These are phyloP conservation scores for Heliosperma pusillum DNA, from an alignment of 148 eudicot species.

Conservation along the genomic window DNA sequence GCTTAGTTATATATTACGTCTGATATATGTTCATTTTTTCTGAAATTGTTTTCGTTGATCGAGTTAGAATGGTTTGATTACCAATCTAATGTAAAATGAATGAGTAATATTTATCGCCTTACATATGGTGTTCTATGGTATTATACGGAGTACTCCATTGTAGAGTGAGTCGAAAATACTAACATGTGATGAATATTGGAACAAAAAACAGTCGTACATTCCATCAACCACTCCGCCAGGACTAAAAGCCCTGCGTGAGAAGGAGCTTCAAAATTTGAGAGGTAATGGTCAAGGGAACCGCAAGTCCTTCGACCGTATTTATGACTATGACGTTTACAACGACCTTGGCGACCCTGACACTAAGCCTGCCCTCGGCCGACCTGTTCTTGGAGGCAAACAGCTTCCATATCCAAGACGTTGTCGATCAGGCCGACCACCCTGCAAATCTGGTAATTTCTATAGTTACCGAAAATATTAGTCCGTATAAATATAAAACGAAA, in stretches of 20 bases:
- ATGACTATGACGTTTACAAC: slow-evolving; percentile 2
- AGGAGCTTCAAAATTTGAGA: slow-evolving; percentile 1
- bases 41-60: too few relatives aligned
- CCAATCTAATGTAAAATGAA: too few relatives aligned
- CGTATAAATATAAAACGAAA: too few relatives aligned
- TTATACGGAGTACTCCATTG: too few relatives aligned
- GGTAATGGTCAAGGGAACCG: background rate
- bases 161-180: too few relatives aligned
- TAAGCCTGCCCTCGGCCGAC: background rate
- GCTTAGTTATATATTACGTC: too few relatives aligned
- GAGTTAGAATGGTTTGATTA: too few relatives aligned
- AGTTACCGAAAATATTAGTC: too few relatives aligned
- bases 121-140: too few relatives aligned
- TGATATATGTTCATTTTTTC: too few relatives aligned
- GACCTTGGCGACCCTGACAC: slow-evolving; percentile 2
- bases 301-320: background rate
- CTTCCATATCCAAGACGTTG: slow-evolving; percentile 1
- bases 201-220: background rate
- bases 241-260: background rate
- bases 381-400: background rate
- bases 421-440: background rate
- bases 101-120: too few relatives aligned
- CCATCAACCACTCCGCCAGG: background rate
- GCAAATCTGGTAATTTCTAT: background rate
- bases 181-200: background rate